phyloP scores from a whole-genome alignment of 768 basidiomycete genomes.

The Leccinum rimulosum region DNA sequence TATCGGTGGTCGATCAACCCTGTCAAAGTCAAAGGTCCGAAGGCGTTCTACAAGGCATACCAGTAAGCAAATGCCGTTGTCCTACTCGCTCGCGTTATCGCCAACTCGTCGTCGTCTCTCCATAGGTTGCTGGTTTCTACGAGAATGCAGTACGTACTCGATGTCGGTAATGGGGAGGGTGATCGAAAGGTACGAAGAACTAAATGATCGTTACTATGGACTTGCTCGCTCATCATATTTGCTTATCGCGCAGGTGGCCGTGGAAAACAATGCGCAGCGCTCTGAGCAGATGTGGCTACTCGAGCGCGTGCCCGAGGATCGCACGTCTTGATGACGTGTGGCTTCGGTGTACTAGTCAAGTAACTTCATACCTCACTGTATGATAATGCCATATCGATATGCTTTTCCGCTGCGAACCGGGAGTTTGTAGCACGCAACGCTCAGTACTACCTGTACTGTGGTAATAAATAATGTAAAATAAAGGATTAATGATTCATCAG shows the following conservation, averaged over 20 bases:
- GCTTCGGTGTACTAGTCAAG: no score
- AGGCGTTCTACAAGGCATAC: neutral
- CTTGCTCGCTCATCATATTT: neutral
- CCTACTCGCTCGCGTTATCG: neutral
- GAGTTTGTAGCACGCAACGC: no score
- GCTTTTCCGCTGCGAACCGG: neutral
- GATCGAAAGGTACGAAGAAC: neutral
- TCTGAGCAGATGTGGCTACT: conserved; percentile 7
- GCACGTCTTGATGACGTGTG: neutral
- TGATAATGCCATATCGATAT: neutral
- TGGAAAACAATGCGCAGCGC: neutral
- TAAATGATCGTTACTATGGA: neutral
- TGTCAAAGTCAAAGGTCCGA: neutral
- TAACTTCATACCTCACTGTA: no score
- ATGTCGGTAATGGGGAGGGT: neutral
- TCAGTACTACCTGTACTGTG: neutral
- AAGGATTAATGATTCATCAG: no score
- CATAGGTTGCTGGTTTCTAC: neutral
- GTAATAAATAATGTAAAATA: no score
- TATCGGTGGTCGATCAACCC: conserved; percentile 5
- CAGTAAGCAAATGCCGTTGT: neutral
- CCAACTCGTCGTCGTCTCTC: neutral
- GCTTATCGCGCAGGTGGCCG: neutral
- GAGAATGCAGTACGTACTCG: neutral
- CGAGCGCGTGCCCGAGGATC: neutral